These are phyloP conservation scores for Pestalotiopsis sp. DNA, from an alignment of 2,329 filamentous ascomycete species.

Conservation along the genomic window DNA sequence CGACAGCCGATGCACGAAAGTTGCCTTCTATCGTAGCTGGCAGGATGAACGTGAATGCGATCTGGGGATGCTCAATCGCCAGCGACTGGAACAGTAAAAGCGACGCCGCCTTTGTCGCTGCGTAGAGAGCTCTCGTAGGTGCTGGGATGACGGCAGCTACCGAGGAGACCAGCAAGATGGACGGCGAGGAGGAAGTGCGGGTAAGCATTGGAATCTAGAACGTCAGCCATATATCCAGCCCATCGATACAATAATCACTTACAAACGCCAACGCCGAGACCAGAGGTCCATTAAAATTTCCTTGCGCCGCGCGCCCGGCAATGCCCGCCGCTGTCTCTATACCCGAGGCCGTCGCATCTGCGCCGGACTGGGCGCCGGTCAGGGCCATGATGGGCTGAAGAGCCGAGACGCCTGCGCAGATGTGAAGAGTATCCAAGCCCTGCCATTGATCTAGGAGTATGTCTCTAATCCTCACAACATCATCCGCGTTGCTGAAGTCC, in stretches of 20 bases:
- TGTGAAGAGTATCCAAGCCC: conserved; percentile 33
- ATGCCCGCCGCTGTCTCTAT: conserved; percentile 27
- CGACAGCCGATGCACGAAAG: conserved; percentile 36
- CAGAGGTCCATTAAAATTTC: conserved; percentile 34
- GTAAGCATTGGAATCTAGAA: conserved; percentile 30
- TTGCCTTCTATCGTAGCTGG: conserved; percentile 36
- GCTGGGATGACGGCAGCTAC: conserved; percentile 33
- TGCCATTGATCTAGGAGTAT: conserved; percentile 27
- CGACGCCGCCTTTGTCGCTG: conserved; percentile 35
- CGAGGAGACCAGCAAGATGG: conserved; percentile 30
- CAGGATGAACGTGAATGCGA: conserved; percentile 33
- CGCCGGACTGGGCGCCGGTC: conserved; percentile 20
- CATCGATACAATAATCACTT: neutral
- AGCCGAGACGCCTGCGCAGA: conserved; percentile 36
- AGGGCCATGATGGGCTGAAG: conserved; percentile 35
- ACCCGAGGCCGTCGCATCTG: conserved; percentile 22
- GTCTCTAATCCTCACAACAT: conserved; percentile 30
- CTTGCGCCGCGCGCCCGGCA: conserved; percentile 26
- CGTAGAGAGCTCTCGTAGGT: conserved; percentile 36
- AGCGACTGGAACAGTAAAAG: conserved; percentile 35
- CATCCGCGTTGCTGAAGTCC: conserved; percentile 28
- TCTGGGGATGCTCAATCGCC: conserved; percentile 34
- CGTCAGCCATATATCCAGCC: too few species aligned
- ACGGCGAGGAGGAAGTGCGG: conserved; percentile 30
- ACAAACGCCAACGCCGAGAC: conserved; percentile 30